A percentile compares a stretch with the other conserved stretches of the same genome.
phyloP scores from a whole-genome alignment of 345 rosid species.

The Cardamine resedifolia region DNA sequence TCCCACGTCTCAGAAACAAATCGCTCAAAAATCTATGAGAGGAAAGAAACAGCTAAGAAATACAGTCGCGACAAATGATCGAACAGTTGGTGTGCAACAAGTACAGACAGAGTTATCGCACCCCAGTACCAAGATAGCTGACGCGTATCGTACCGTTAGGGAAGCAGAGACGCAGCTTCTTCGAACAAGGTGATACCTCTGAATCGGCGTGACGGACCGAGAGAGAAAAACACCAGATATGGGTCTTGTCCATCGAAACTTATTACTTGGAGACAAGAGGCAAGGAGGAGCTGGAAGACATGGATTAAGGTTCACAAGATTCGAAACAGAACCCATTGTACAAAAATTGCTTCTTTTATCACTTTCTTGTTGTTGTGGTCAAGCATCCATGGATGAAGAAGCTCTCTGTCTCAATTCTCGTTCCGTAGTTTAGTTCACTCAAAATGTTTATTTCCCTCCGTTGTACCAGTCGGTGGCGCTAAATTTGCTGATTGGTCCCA shows the following conservation, averaged over 20 bases:
- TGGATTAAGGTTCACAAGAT: constrained; percentile 36
- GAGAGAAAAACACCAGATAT: constrained; percentile 30
- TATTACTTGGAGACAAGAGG: constrained; percentile 32
- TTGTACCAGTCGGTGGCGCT: constrained; percentile 1
- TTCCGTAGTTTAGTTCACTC: neutral
- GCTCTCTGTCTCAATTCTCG: neutral
- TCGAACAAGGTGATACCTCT: constrained; percentile 17
- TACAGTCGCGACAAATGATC: constrained; percentile 43
- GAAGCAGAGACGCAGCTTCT: constrained; percentile 40
- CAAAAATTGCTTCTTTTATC: neutral
- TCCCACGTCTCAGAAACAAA: neutral
- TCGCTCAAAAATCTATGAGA: neutral
- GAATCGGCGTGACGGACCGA: constrained; percentile 25
- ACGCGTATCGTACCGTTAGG: constrained; percentile 41
- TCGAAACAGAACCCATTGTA: constrained; percentile 41
- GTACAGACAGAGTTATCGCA: neutral
- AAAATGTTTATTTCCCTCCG: neutral
- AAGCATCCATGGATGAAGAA: constrained; percentile 20
- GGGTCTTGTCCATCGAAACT: constrained; percentile 33
- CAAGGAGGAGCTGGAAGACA: constrained; percentile 34
- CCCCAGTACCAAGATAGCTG: neutral
- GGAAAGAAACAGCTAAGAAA: neutral
- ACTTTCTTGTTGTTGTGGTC: constrained; percentile 3
- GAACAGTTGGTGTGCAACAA: constrained; percentile 46
- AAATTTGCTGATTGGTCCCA: neutral